Conservation (phyloP, 306 rosid species). For the Elaeagnus macrophylla region DNA sequence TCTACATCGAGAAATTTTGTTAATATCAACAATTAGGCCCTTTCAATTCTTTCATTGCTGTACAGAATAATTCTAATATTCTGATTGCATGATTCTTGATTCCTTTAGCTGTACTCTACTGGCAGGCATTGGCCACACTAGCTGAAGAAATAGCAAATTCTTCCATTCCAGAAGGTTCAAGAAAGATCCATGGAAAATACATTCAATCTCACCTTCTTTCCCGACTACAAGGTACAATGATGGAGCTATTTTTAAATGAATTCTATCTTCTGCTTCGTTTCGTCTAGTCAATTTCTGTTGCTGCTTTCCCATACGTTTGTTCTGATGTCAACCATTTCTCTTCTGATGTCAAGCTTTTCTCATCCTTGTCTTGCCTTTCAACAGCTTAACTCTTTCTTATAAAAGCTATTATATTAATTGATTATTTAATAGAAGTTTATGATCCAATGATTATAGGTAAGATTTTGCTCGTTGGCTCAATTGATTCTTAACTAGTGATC, state of each 20-base stretch:
- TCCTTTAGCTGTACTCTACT: conserved; percentile 12
- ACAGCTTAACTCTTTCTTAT: too few relatives aligned
- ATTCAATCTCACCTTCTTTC: conserved; percentile 81
- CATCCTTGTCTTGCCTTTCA: not conserved
- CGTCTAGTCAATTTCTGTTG: conserved; percentile 3
- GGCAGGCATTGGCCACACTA: conserved; percentile 60
- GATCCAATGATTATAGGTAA: too few relatives aligned
- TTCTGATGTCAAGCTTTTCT: not conserved
- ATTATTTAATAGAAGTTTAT: too few relatives aligned
- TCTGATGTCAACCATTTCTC: not conserved
- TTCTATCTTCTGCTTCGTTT: not conserved
- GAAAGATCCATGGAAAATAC: conserved; percentile 92
- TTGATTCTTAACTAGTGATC: too few relatives aligned
- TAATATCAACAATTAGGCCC: not conserved
- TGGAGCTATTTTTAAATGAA: conserved; percentile 7
- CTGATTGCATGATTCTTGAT: conserved; percentile 1
- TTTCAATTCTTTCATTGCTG: not conserved
- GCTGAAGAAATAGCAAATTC: conserved; percentile 76
- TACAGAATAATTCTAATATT: conserved; percentile 4
- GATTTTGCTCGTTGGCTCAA: too few relatives aligned
- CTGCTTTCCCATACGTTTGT: not conserved
- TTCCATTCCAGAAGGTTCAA: conserved; percentile 58
- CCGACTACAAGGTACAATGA: conserved; percentile 57
- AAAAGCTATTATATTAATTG: too few relatives aligned
- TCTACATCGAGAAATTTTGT: not conserved